These are phyloP conservation scores for Mediolabrus comicus DNA, from an alignment of 108 stramenopile species.

Conservation along the genomic window DNA sequence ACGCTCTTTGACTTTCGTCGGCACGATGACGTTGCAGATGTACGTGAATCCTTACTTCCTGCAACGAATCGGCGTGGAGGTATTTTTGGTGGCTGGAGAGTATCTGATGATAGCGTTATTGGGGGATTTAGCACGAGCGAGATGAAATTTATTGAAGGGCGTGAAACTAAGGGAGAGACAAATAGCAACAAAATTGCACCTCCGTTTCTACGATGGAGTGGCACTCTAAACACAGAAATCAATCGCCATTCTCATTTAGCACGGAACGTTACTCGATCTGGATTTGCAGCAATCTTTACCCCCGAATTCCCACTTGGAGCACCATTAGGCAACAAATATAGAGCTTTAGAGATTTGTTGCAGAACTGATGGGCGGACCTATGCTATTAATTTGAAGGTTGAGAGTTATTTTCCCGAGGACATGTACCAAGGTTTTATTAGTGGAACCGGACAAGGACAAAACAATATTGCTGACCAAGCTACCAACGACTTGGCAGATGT, in stretches of 20 bases:
- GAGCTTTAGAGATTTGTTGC: conserved; percentile 75
- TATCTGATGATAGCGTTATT: conserved; percentile 82
- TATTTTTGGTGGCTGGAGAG: conserved; percentile 61
- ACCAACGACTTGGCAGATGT: conserved; percentile 34
- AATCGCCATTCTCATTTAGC: conserved; percentile 34
- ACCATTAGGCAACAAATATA: conserved; percentile 68
- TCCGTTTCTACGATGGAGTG: conserved; percentile 83
- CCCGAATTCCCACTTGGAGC: conserved; percentile 73
- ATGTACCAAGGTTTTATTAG: conserved; percentile 76
- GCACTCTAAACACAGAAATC: conserved; percentile 61
- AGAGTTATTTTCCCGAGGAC: conserved; percentile 77
- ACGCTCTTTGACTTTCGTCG: conserved; percentile 72
- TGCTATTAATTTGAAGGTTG: conserved; percentile 70
- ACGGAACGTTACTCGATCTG: conserved; percentile 57
- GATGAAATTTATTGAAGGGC: conserved; percentile 22
- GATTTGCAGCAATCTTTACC: conserved; percentile 78
- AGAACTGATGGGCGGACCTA: conserved; percentile 79
- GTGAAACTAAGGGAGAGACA: background rate
- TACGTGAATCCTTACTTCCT: conserved; percentile 27
- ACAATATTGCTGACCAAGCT: background rate
- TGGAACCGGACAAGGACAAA: background rate
- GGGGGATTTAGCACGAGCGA: conserved; percentile 57
- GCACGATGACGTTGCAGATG: conserved; percentile 73
- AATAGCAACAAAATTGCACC: conserved; percentile 14
- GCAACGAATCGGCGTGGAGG: background rate